Conservation (phyloP, 2,329 filamentous ascomycete species). For the Dothistroma pini region DNA sequence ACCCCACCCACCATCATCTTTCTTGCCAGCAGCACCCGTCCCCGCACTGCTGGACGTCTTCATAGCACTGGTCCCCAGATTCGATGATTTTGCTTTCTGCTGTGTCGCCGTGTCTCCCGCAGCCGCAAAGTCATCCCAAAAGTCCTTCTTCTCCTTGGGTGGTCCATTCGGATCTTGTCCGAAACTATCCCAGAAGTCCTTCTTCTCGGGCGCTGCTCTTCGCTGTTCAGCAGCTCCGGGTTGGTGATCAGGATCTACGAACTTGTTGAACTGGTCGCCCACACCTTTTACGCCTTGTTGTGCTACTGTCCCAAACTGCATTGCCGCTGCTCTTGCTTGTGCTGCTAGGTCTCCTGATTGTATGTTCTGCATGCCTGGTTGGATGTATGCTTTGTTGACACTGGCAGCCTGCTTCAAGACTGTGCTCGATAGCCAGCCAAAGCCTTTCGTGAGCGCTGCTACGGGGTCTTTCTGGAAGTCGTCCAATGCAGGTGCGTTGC, state of each 20-base stretch:
- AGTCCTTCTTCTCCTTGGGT: constrained; percentile 50
- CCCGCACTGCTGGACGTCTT: constrained; percentile 44
- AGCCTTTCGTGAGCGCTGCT: constrained; percentile 82
- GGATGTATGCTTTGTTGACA: constrained; percentile 86
- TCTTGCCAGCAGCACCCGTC: constrained; percentile 31
- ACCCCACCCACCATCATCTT: constrained; percentile 57
- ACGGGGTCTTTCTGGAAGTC: constrained; percentile 91
- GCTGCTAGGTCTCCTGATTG: constrained; percentile 55
- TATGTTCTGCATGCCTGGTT: constrained; percentile 82
- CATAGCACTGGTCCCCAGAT: constrained; percentile 63
- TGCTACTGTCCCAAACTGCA: constrained; percentile 53
- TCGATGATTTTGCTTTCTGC: constrained; percentile 39
- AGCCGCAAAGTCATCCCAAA: constrained; percentile 48
- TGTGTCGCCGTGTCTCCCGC: constrained; percentile 33
- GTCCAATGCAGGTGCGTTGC: constrained; percentile 64
- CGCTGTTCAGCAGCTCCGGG: constrained; percentile 7
- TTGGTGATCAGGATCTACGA: constrained; percentile 62
- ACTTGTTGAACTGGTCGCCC: constrained; percentile 75
- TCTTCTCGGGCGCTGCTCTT: constrained; percentile 58
- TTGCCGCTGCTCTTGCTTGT: constrained; percentile 58
- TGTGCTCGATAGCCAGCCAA: constrained; percentile 88
- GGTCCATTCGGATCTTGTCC: constrained; percentile 58
- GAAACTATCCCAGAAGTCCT: constrained; percentile 92
- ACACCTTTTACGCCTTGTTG: constrained; percentile 66
- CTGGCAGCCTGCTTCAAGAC: constrained; percentile 88